These are phyloP conservation scores for Trametes punicea DNA, from an alignment of 768 basidiomycete genomes.

Conservation along the genomic window DNA sequence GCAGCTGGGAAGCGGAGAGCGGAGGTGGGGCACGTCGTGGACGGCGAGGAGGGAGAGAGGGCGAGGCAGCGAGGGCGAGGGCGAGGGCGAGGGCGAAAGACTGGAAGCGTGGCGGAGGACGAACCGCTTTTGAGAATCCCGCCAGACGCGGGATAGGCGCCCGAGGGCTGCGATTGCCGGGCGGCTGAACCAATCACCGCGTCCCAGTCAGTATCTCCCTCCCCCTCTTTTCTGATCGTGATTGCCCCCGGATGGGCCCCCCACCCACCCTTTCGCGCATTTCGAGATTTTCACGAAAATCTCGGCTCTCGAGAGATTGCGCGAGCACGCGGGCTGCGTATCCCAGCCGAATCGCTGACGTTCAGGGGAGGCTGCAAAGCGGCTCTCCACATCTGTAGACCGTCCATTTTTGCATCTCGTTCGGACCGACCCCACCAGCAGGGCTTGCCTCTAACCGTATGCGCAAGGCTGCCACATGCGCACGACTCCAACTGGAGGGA, in stretches of 20 bases:
- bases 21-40: neutral
- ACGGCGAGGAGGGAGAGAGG: neutral
- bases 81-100: slow-evolving; percentile 1
- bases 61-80: slow-evolving; percentile 1
- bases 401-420: neutral
- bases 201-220: neutral
- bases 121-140: slow-evolving; percentile 18
- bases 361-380: slow-evolving; percentile 1
- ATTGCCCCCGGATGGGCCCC: neutral
- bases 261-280: neutral
- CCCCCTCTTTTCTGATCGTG: slow-evolving; percentile 5
- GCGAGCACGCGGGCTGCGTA: neutral
- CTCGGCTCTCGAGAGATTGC: neutral
- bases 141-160: slow-evolving; percentile 1
- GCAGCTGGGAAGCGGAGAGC: slow-evolving; percentile 22
- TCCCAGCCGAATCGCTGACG: slow-evolving; percentile 4
- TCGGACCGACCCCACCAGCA: no score
- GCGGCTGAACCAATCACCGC: slow-evolving; percentile 18
- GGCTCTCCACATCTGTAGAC: neutral
- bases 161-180: neutral
- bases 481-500: no score
- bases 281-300: neutral
- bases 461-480: no score
- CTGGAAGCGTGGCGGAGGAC: slow-evolving; percentile 3
- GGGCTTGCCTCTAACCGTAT: no score